Evolutionary conservation across 805 yeast genomes (phyloP), one percentile per base, ranked within the genome.

Genomic region (Starmerella apicola): DNA sequence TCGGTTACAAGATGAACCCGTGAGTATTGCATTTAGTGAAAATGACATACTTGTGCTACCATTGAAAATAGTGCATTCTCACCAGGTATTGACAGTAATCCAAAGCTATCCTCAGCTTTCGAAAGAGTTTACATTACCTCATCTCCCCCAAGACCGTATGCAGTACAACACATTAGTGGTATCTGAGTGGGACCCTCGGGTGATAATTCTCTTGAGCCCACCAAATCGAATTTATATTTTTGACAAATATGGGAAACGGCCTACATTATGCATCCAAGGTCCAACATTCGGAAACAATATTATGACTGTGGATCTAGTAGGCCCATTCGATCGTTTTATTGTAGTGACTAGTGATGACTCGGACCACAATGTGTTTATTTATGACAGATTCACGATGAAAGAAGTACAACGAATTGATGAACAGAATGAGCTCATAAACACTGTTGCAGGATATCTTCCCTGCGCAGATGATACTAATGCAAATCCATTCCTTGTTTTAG

Each of bases 321-420:
- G 78, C 34, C 67, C 69, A 41, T 67, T 73, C 44, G 88, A 81
- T 49, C 75, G 76, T 46, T 63, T 81, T 37, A 71, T 83, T 0
- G 61, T 78, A n/a, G 74, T 84, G 48, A 95, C 95, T 0, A 74
- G 86, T 33, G 93, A 81, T 53, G 93, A 85, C 57, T 84, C 84
- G 0, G 65, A 70, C 38, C 38, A 44, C 5, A 33, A n/a, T 17
- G 39, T 41, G 3, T 83, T 76, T 55, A 64, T 85, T 2, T 84
- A 94, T 94, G 81, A 81, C 52, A 66, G 78, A 17, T 67, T 68
- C 35, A 76, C 76, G 20, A 85, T 91, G 5, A 76, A 76, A 42
- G 64, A 82, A 19, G 61, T 85, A 3, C 68, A 70, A 3, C 63
- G 73, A 12, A 60, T 81, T 17, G 65, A 71, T 31, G 88, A 77